These are phyloP conservation scores for Neonectria ditissima DNA, from an alignment of 2,329 filamentous ascomycete genomes.

Conservation along the genomic window DNA sequence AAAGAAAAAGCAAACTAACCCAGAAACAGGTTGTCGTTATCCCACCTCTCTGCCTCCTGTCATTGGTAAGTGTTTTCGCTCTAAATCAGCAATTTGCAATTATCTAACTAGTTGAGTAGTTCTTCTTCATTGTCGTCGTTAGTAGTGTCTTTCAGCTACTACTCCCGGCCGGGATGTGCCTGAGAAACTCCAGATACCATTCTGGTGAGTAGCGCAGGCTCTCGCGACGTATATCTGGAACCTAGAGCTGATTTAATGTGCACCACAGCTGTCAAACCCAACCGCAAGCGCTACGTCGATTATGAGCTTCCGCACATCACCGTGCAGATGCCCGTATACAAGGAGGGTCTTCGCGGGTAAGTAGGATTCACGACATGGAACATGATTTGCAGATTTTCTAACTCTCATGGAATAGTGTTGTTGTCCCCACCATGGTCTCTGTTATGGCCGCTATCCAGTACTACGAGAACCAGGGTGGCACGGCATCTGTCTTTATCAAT, in stretches of 20 bases:
- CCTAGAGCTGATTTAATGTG: background rate
- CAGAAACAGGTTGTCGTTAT: slow-evolving; percentile 30
- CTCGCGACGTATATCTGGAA: background rate
- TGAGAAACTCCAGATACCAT: slow-evolving; percentile 43
- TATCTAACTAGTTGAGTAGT: slow-evolving; percentile 16
- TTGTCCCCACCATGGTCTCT: slow-evolving; percentile 66
- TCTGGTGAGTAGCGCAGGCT: slow-evolving; percentile 26
- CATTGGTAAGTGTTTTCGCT: slow-evolving; percentile 22
- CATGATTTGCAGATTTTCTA: slow-evolving; percentile 1
- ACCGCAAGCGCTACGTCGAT: slow-evolving; percentile 41
- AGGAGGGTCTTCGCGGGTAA: slow-evolving; percentile 47
- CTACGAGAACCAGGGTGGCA: slow-evolving; percentile 72
- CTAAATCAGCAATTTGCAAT: rapidly evolving
- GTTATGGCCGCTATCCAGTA: slow-evolving; percentile 69
- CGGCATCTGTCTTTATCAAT: slow-evolving; percentile 75
- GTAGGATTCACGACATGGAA: background rate
- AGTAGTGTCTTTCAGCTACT: slow-evolving; percentile 43
- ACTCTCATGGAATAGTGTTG: slow-evolving; percentile 49
- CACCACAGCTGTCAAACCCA: slow-evolving; percentile 38
- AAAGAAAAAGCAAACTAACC: background rate
- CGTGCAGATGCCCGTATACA: slow-evolving; percentile 61
- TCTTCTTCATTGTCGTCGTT: slow-evolving; percentile 46
- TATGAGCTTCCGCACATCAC: slow-evolving; percentile 59
- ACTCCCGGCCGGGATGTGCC: slow-evolving; percentile 41
- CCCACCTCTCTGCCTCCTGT: slow-evolving; percentile 35